A percentile compares a stretch with the other conserved stretches of the same genome.
phyloP scores from a whole-genome alignment of 2,329 filamentous ascomycete species.

The Hymenoscyphus scutula region DNA sequence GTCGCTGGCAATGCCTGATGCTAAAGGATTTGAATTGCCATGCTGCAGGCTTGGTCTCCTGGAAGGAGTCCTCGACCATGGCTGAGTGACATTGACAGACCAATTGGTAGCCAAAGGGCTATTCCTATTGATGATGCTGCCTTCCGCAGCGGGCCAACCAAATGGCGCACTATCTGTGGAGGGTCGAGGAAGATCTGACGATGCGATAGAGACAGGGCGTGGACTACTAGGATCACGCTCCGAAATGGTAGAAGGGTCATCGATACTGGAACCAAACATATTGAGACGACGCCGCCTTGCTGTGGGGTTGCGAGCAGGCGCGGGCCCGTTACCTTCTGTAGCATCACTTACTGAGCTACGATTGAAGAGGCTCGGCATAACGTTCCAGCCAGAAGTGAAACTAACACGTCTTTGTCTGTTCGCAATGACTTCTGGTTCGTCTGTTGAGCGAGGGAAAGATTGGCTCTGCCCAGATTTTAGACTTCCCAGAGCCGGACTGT shows the following conservation, averaged over 20 bases:
- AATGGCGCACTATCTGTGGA: constrained; percentile 77
- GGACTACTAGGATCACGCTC: constrained; percentile 59
- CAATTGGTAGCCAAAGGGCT: constrained; percentile 53
- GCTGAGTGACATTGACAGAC: constrained; percentile 44
- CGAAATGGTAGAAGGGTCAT: constrained; percentile 42
- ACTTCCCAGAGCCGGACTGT: constrained; percentile 64
- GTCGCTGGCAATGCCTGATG: constrained; percentile 60
- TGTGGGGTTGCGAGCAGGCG: constrained; percentile 30
- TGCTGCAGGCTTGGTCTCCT: constrained; percentile 77
- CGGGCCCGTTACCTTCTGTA: constrained; percentile 34
- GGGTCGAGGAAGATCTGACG: constrained; percentile 69
- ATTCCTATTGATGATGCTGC: constrained; percentile 48
- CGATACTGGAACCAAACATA: constrained; percentile 54
- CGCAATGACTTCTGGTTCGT: constrained; percentile 51
- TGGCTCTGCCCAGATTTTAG: constrained; percentile 72
- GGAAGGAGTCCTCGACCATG: constrained; percentile 76
- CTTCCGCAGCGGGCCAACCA: constrained; percentile 56
- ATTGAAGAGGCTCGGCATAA: constrained; percentile 39
- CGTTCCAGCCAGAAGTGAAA: constrained; percentile 54
- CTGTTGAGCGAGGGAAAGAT: constrained; percentile 66
- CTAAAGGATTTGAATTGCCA: constrained; percentile 64
- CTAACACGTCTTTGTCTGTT: constrained; percentile 55
- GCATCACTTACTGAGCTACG: constrained; percentile 30
- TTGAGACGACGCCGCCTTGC: constrained; percentile 31
- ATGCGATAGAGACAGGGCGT: constrained; percentile 66